These are phyloP conservation scores for Wilcoxina mikolae DNA, from an alignment of 495 filamentous ascomycete genomes.

Conservation along the genomic window DNA sequence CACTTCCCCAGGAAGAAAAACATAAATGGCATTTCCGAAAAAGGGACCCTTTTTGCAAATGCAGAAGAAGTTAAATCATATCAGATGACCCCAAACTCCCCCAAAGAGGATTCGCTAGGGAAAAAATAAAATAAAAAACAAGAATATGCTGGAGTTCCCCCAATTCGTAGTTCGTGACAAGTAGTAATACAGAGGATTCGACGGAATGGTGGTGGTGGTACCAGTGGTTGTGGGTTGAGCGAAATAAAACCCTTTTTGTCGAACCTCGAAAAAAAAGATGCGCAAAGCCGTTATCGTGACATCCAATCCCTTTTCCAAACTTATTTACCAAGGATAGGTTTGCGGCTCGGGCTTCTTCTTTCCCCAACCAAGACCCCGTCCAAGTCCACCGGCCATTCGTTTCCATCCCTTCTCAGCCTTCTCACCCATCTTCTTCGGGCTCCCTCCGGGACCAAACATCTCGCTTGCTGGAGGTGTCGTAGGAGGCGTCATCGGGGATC, in stretches of 20 bases:
- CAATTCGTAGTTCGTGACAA: not conserved
- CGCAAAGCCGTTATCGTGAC: not conserved
- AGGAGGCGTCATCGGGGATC: slow-evolving; percentile 74
- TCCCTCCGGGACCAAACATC: slow-evolving; percentile 39
- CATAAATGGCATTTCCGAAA: not conserved
- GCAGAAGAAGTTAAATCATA: not conserved
- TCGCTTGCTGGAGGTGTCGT: slow-evolving; percentile 62
- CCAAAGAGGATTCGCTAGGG: not conserved
- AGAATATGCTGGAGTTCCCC: not conserved
- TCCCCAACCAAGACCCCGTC: slow-evolving; percentile 21
- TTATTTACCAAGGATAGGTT: slow-evolving; percentile 4
- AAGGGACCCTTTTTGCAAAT: not conserved
- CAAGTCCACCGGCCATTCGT: slow-evolving; percentile 64
- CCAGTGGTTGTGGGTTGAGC: not conserved
- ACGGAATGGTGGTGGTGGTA: no score
- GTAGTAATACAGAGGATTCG: not conserved
- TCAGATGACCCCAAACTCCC: not conserved
- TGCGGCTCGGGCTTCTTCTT: slow-evolving; percentile 18
- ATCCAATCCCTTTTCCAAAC: not conserved
- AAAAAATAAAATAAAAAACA: no score
- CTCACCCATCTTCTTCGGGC: slow-evolving; percentile 30
- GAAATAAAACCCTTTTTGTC: not conserved
- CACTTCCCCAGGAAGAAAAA: not conserved
- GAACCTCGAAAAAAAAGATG: not conserved
- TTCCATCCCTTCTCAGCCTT: slow-evolving; percentile 50